Evolutionary conservation across 2,329 filamentous ascomycete genomes (phyloP).

Genomic region (Xylariaceae sp.): DNA sequence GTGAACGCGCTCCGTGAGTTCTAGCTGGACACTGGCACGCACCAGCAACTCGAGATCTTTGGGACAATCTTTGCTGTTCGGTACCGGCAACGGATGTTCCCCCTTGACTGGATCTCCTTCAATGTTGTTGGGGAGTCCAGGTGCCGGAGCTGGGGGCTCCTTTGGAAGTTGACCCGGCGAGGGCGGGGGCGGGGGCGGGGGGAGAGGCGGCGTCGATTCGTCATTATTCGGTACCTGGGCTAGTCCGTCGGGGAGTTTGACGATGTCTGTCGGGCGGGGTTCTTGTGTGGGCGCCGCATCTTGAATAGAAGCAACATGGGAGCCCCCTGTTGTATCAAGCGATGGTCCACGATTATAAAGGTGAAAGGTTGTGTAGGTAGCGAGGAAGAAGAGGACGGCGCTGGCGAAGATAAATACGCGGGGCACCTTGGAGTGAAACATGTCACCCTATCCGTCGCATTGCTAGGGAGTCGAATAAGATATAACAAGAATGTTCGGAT

Average conservation of each 20-base stretch:
- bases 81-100: constrained; percentile 10
- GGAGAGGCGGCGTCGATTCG: background rate
- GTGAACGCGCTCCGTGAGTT: constrained; percentile 45
- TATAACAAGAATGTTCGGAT: background rate
- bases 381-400: constrained; percentile 28
- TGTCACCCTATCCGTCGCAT: constrained; percentile 21
- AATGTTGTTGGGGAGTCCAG: background rate
- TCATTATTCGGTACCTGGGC: background rate
- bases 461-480: background rate
- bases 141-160: background rate
- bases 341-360: constrained; percentile 26
- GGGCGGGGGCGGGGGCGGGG: too few relatives aligned
- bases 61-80: constrained; percentile 24
- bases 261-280: background rate
- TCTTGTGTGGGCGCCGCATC: constrained; percentile 9
- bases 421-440: constrained; percentile 32
- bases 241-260: background rate
- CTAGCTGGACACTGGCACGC: constrained; percentile 31
- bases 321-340: constrained; percentile 14
- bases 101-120: background rate
- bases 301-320: constrained; percentile 12
- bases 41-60: constrained; percentile 34
- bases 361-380: constrained; percentile 32
- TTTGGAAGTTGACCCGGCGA: background rate
- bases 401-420: constrained; percentile 31